Evolutionary conservation across 129 eudicot genomes (phyloP).

Genomic region (Flaveria robusta): DNA sequence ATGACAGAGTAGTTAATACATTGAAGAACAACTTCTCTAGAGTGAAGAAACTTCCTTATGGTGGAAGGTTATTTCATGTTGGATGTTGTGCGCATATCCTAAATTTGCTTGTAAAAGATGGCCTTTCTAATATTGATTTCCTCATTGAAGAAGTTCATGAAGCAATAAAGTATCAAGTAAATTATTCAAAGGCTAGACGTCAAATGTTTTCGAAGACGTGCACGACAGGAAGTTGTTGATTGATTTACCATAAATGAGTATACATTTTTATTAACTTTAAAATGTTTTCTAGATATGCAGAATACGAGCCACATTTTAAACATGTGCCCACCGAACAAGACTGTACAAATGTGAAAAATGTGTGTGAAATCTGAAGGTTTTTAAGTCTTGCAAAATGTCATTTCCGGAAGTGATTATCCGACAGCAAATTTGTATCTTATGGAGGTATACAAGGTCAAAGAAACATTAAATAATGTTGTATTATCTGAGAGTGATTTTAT

Average conservation of each 20-base stretch:
- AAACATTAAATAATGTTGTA: not conserved
- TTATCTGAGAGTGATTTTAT: not conserved
- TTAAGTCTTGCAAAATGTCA: conserved; percentile 10
- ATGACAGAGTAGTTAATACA: not conserved
- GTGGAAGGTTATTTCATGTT: conserved; percentile 8
- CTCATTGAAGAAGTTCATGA: conserved; percentile 17
- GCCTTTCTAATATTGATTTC: not conserved
- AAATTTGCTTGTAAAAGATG: conserved; percentile 18
- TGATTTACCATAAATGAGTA: not conserved
- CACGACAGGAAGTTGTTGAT: not conserved
- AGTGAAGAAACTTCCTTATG: conserved; percentile 17
- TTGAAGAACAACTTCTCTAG: not conserved
- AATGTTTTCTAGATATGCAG: not conserved
- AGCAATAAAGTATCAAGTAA: conserved; percentile 7
- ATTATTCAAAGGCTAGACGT: conserved; percentile 6
- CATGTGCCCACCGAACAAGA: not conserved
- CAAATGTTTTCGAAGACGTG: not conserved
- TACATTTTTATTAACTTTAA: not conserved
- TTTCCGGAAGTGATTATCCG: not conserved
- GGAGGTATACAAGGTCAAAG: not conserved
- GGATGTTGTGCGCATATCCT: conserved; percentile 6
- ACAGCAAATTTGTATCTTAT: conserved; percentile 7
- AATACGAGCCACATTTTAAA: not conserved
- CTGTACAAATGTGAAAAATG: not conserved
- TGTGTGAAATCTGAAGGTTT: conserved; percentile 15